phyloP scores from a whole-genome alignment of 805 yeast genomes.

The Schizosaccharomyces octosporus region DNA sequence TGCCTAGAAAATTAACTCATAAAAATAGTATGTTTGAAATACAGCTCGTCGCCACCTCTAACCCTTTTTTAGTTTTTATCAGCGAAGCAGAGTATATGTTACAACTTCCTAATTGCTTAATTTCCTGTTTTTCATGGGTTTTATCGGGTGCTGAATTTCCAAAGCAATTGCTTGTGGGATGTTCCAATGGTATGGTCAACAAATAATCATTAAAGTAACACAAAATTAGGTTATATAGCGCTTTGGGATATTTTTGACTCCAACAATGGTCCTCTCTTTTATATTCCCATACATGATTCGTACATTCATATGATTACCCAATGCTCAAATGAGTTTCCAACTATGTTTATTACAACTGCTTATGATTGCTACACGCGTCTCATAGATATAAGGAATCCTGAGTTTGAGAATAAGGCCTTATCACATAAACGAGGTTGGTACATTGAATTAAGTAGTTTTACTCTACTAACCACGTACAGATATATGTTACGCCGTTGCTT shows the following conservation, averaged over 20 bases:
- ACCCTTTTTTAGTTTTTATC: background rate
- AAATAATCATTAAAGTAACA: background rate
- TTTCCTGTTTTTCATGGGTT: background rate
- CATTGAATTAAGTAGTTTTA: background rate
- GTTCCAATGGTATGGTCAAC: background rate
- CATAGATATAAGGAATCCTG: background rate
- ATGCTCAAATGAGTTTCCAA: background rate
- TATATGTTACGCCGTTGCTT: background rate
- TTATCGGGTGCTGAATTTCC: background rate
- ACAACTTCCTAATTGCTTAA: background rate
- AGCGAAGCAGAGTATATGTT: background rate
- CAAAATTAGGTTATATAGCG: background rate
- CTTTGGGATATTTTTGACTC: background rate
- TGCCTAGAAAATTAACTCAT: background rate
- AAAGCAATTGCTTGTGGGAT: background rate
- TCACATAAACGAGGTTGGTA: background rate
- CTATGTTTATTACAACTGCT: background rate
- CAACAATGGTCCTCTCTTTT: background rate
- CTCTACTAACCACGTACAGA: background rate
- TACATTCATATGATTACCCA: background rate
- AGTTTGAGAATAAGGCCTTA: background rate
- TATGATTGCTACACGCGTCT: background rate
- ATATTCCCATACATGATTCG: background rate
- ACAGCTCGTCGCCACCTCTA: background rate
- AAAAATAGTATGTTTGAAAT: background rate